Conservation (phyloP, 352 stramenopile genomes). For the Phytopythium ostracodes region DNA sequence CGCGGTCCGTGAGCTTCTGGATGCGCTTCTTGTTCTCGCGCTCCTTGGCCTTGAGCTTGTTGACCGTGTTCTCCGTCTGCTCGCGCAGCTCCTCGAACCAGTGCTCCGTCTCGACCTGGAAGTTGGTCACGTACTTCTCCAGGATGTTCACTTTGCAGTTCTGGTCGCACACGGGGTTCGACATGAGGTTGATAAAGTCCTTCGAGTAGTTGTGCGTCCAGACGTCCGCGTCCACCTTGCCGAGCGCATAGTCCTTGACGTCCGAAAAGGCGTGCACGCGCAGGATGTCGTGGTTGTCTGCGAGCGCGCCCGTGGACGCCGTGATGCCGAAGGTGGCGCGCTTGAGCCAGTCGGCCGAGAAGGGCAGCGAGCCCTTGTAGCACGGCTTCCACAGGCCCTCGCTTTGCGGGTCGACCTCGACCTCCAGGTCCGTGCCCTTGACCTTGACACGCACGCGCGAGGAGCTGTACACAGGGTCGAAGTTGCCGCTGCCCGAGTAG, state of each 20-base stretch:
- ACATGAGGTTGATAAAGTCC: slow-evolving; percentile 63
- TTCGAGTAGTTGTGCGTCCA: slow-evolving; percentile 86
- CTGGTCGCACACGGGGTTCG: slow-evolving; percentile 58
- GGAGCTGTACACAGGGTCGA: slow-evolving; percentile 69
- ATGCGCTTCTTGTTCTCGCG: slow-evolving; percentile 70
- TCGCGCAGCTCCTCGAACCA: slow-evolving; percentile 82
- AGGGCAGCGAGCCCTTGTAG: slow-evolving; percentile 63
- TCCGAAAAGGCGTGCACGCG: slow-evolving; percentile 63
- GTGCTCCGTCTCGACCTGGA: slow-evolving; percentile 80
- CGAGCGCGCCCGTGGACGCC: slow-evolving; percentile 68
- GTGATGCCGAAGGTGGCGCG: slow-evolving; percentile 64
- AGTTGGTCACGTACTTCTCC: slow-evolving; percentile 79
- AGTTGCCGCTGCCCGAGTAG: slow-evolving; percentile 61
- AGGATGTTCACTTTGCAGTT: slow-evolving; percentile 80
- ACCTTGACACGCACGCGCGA: slow-evolving; percentile 63
- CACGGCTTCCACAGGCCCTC: slow-evolving; percentile 54
- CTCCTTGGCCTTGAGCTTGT: slow-evolving; percentile 73
- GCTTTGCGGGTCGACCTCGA: slow-evolving; percentile 63
- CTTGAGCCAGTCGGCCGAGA: slow-evolving; percentile 62
- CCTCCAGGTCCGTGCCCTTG: slow-evolving; percentile 42
- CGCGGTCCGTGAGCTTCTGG: slow-evolving; percentile 58
- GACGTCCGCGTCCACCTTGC: slow-evolving; percentile 57
- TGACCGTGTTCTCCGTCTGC: slow-evolving; percentile 67
- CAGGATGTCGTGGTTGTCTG: slow-evolving; percentile 84
- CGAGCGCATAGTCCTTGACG: slow-evolving; percentile 47